phyloP scores from a whole-genome alignment of 257 asterid species.

The Gynochthodes officinalis region DNA sequence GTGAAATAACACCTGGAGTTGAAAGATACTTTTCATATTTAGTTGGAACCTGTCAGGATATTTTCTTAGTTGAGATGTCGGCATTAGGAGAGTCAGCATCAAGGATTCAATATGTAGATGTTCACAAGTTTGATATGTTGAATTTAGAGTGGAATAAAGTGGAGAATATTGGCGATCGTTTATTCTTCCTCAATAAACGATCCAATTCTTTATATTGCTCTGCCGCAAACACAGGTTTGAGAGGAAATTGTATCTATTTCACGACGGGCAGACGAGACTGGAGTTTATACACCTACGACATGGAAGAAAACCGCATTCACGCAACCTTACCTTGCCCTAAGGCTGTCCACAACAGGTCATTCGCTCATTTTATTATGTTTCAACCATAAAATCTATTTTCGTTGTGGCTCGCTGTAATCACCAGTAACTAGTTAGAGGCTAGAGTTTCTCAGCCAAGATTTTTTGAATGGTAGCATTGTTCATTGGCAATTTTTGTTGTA shows the following conservation, averaged over 20 bases:
- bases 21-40: neutral
- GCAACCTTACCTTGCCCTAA: neutral
- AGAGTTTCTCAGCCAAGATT: too few relatives aligned
- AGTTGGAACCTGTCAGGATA: neutral
- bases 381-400: neutral
- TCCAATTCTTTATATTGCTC: too few relatives aligned
- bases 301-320: neutral
- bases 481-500: too few relatives aligned
- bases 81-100: neutral
- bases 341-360: neutral
- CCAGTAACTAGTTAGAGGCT: too few relatives aligned
- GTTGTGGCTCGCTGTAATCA: too few relatives aligned
- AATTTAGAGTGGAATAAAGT: neutral
- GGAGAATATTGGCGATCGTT: neutral
- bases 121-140: neutral
- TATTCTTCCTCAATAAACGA: too few relatives aligned
- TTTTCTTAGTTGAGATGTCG: neutral
- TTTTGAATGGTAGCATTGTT: too few relatives aligned
- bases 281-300: neutral
- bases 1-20: too few relatives aligned
- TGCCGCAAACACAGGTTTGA: too few relatives aligned
- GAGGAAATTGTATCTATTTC: neutral
- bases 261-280: rapidly evolving
- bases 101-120: too few relatives aligned
- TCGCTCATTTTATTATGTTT: too few relatives aligned